Base-by-base conservation (phyloP, 371 early-diverging fungal species). In the Lichtheimia ramosa region DNA sequence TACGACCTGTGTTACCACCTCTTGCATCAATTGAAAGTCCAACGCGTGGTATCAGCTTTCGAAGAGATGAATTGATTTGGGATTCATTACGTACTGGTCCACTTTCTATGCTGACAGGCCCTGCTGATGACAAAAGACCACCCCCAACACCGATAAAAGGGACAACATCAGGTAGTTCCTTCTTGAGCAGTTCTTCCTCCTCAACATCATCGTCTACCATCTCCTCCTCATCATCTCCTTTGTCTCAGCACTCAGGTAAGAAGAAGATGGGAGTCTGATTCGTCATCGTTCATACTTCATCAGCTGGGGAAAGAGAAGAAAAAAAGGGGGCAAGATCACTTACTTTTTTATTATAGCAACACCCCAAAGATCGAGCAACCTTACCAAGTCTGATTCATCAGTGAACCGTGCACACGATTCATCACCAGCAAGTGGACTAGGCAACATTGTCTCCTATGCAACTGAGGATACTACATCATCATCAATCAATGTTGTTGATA, bases 61-160 rank as follows among this genome's bases (percentile, higher is more conserved):
- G 70, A 14, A 52, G 65, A 8, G 67, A 73, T 48, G 73, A 82
- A 56, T 79, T 73, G 59, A 77, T 71, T 5, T 88, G 88, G 88
- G 86, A 84, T 57, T 71, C 89, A 6, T 74, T 90, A 28, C 83
- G 88, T 15, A 81, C 83, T 58, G 89, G 91, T 2, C 89, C 91
- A 5, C 69, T 90, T 28, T 90, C 91, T 15, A 89, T 90, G 88
- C 65, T 90, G 16, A 78, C 78, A 39, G 87, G 87, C 0, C 89
- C 91, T n/a, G 59, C 56, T 43, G 56, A 34, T 18, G 27, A 50
- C 41, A 43, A 42, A 20, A 23, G 41, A 41, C 51, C 50, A 50
- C 21, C 58, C 21, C 21, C 25, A 20, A 18, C 50, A 18, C 16
- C 50, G 18, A 16, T 39, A 39, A 43, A 40, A 24, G n/a, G 40